Evolutionary conservation across 2,329 filamentous ascomycete genomes (phyloP).

Genomic region (Diaporthe humulicola): DNA sequence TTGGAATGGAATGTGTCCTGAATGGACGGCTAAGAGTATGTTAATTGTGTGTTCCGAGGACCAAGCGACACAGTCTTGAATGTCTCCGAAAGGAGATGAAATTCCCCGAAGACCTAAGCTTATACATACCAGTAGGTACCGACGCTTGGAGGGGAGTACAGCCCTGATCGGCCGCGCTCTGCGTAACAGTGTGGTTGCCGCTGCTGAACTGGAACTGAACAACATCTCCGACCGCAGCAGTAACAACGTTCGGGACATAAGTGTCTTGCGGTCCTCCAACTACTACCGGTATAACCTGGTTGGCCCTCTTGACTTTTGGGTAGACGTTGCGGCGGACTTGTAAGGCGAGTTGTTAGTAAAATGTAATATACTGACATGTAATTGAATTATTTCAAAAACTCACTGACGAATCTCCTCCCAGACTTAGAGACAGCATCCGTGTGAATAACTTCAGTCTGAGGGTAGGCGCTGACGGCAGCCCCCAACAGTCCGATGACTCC

Average conservation of each 20-base stretch:
- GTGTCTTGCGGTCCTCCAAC: slow-evolving; percentile 41
- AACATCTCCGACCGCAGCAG: slow-evolving; percentile 42
- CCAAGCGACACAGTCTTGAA: too few species aligned
- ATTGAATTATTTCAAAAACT: background rate
- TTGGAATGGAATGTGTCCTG: slow-evolving; percentile 56
- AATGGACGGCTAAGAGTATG: slow-evolving; percentile 50
- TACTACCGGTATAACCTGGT: slow-evolving; percentile 39
- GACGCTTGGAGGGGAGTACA: slow-evolving; percentile 55
- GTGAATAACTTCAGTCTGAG: slow-evolving; percentile 13
- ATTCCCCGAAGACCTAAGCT: background rate
- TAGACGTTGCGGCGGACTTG: slow-evolving; percentile 20
- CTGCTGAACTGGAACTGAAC: slow-evolving; percentile 46
- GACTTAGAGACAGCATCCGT: slow-evolving; percentile 22
- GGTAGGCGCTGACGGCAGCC: slow-evolving; percentile 10
- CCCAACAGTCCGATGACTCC: slow-evolving; percentile 4
- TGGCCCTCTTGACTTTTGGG: slow-evolving; percentile 25
- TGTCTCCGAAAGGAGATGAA: background rate
- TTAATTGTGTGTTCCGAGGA: background rate
- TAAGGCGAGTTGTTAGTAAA: background rate
- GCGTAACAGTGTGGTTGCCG: slow-evolving; percentile 51
- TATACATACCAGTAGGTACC: background rate
- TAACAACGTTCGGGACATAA: slow-evolving; percentile 41
- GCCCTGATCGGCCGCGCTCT: slow-evolving; percentile 51
- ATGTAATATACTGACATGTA: background rate
- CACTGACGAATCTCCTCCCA: slow-evolving; percentile 21